Evolutionary conservation across 371 early-diverging fungal species (phyloP).

Genomic region (Mortierella polycephala): DNA sequence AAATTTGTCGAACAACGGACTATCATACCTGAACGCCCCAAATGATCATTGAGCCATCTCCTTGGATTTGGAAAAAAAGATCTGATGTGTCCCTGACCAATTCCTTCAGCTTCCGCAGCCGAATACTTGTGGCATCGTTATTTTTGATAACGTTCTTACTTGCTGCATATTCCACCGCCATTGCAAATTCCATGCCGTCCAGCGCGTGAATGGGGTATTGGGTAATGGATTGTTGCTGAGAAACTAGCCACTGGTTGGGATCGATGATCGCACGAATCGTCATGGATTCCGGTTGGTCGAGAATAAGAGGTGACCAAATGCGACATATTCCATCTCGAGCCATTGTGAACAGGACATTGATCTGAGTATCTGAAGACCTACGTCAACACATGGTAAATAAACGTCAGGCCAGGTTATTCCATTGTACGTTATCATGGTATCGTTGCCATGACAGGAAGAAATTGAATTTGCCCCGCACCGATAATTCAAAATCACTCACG

Average conservation of each 20-base stretch:
- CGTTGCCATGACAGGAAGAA: background rate
- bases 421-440: background rate
- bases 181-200: slow-evolving; percentile 63
- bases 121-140: slow-evolving; percentile 31
- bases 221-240: slow-evolving; percentile 52
- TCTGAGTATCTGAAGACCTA: slow-evolving; percentile 17
- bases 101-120: slow-evolving; percentile 63
- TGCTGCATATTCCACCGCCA: slow-evolving; percentile 58
- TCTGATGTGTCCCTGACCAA: slow-evolving; percentile 81
- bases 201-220: slow-evolving; percentile 73
- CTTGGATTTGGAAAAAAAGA: slow-evolving; percentile 75
- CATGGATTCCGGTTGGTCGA: slow-evolving; percentile 61
- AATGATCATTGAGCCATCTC: slow-evolving; percentile 77
- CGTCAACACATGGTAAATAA: background rate
- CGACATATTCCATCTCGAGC: slow-evolving; percentile 78
- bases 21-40: slow-evolving; percentile 82
- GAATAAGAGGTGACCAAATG: slow-evolving; percentile 77
- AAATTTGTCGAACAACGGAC: too few relatives aligned
- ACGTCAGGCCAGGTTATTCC: too few relatives aligned
- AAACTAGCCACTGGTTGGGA: slow-evolving; percentile 75
- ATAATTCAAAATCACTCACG: slow-evolving; percentile 23
- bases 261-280: slow-evolving; percentile 78
- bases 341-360: slow-evolving; percentile 76
- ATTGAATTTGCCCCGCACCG: background rate
- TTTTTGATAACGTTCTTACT: slow-evolving; percentile 36